Evolutionary conservation across 306 rosid genomes (phyloP), one percentile per base, ranked within the genome.

Genomic region (Dalbergia cultrata): DNA sequence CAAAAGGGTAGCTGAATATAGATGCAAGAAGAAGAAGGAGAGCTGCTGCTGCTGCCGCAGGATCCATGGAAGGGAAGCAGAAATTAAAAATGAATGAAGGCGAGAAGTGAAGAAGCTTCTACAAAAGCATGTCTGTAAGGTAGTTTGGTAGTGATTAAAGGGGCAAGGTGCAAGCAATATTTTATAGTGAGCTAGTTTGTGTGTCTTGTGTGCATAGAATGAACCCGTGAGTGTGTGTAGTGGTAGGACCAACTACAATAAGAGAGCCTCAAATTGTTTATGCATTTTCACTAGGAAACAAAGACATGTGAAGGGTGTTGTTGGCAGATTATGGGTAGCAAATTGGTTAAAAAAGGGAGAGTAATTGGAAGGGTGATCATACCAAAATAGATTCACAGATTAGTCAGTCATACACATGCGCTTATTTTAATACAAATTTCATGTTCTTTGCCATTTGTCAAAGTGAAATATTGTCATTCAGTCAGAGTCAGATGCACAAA

Each of bases 181-280:
- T 81, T 62, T 75, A 72, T 65, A 67, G 56, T 21, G 53, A 37
- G 31, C 11, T 1, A 52, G 53, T 45, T 26, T 26, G 31, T 37
- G 50, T 72, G 74, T 62, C 5, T 35, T 54, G 69, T 64, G 10
- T 35, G 84, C 81, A 81, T 81, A 78, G 79, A 79, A 67, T 75
- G 88, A 84, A 87, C 91, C 94, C 94, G 94, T 92, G 97, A 92
- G 81, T 86, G 59, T 80, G 81, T 63, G 82, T 67, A 81, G 88
- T 75, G 84, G 83, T 75, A 83, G 90, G 90, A 84, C 94, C 89
- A 82, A 85, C 87, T 61, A 88, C 84, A 81, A 81, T 77, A 75
- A 65, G 75, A 84, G 87, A 72, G 81, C 77, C 43, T 79, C 57
- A 80, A 77, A 78, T 77, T 78, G 66, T 85, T 86, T 62, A 67